Percentiles rank a stretch among this genome's conserved stretches.
phyloP scores from a whole-genome alignment of 345 rosid species.

The Eucalyptus tenuipes region DNA sequence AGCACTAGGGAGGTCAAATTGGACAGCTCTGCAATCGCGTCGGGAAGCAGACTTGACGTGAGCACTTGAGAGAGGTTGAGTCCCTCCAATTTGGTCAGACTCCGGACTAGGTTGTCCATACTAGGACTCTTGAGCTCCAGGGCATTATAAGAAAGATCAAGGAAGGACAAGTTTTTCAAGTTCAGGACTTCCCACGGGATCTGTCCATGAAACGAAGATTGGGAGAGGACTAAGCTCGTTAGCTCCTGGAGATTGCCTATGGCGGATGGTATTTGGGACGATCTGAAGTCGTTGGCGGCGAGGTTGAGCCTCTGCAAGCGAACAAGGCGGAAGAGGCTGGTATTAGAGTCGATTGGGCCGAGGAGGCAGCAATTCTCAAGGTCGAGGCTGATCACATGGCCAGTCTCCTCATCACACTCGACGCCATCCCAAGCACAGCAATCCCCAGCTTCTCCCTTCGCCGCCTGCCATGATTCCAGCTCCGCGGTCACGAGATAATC shows the following conservation, averaged over 20 bases:
- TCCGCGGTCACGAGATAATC: not conserved
- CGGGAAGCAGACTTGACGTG: not conserved
- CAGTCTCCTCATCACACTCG: not conserved
- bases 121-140: not conserved
- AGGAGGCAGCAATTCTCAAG: not conserved
- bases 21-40: not conserved
- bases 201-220: not conserved
- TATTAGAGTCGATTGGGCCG: conserved; percentile 1
- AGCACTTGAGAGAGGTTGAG: not conserved
- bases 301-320: conserved; percentile 4
- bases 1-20: not conserved
- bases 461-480: not conserved
- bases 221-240: not conserved
- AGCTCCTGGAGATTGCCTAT: not conserved
- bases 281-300: not conserved
- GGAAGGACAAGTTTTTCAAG: not conserved
- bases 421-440: not conserved
- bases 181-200: conserved; percentile 1
- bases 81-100: not conserved
- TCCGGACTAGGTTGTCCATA: not conserved
- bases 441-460: not conserved
- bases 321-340: conserved; percentile 5
- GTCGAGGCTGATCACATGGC: conserved; percentile 1
- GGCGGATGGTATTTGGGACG: not conserved
- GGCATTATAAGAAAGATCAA: conserved; percentile 1